These are phyloP conservation scores for Globisporangium camurandrum DNA, from an alignment of 352 stramenopile species.

Conservation along the genomic window DNA sequence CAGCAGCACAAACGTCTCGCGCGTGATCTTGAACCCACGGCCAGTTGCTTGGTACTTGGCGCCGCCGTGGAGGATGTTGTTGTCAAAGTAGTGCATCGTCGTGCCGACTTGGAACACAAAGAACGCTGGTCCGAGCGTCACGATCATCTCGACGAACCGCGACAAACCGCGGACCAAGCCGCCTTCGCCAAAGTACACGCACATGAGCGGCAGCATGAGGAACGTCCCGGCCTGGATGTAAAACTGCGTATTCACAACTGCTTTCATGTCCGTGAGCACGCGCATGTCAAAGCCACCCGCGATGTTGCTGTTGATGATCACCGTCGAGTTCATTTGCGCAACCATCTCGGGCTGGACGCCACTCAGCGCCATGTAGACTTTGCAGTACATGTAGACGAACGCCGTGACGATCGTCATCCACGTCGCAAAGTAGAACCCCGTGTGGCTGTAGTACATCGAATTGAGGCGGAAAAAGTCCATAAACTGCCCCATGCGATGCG, in stretches of 20 bases:
- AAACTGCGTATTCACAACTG: conserved; percentile 79
- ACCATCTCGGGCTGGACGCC: conserved; percentile 68
- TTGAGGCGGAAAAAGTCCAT: conserved; percentile 84
- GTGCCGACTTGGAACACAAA: conserved; percentile 83
- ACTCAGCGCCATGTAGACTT: conserved; percentile 71
- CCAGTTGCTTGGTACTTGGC: conserved; percentile 75
- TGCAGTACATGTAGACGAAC: conserved; percentile 84
- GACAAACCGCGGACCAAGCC: conserved; percentile 57
- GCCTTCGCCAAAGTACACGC: conserved; percentile 77
- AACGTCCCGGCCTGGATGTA: conserved; percentile 81
- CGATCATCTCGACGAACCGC: conserved; percentile 69
- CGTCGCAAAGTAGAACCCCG: conserved; percentile 79
- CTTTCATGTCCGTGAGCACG: conserved; percentile 50
- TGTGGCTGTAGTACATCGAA: conserved; percentile 87
- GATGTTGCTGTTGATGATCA: conserved; percentile 62
- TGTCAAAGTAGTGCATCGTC: conserved; percentile 81
- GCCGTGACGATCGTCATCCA: conserved; percentile 87
- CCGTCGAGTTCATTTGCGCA: conserved; percentile 64
- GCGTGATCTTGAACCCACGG: conserved; percentile 79
- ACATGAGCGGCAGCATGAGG: conserved; percentile 68
- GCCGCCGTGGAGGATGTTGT: conserved; percentile 65
- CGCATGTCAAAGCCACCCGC: conserved; percentile 46
- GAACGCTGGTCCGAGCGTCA: conserved; percentile 61
- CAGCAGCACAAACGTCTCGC: conserved; percentile 65
- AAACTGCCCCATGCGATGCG: conserved; percentile 80